These are phyloP conservation scores for Pseudocercospora fijiensis DNA, from an alignment of 2,329 filamentous ascomycete species.

Conservation along the genomic window DNA sequence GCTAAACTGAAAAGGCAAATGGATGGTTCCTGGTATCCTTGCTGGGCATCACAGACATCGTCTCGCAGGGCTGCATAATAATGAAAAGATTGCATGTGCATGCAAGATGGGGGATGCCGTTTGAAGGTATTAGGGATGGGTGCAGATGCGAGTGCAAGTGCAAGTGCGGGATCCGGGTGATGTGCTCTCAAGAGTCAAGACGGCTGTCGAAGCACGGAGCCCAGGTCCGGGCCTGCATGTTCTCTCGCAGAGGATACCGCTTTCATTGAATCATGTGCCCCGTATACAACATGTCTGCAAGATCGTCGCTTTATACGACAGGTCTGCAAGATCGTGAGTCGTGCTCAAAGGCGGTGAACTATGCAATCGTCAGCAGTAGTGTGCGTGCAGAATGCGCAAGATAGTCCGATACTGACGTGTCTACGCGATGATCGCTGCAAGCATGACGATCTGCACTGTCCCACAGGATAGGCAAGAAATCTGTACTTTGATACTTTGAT, in stretches of 20 bases:
- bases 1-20: conserved; percentile 10
- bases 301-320: background rate
- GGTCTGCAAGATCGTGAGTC: background rate
- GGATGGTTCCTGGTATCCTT: conserved; percentile 7
- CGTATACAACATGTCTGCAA: background rate
- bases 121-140: background rate
- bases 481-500: background rate
- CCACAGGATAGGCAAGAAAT: background rate
- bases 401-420: background rate
- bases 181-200: background rate
- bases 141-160: background rate
- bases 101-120: conserved; percentile 1
- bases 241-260: background rate
- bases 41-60: background rate
- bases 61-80: background rate
- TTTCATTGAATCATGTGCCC: too few species aligned
- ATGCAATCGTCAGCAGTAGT: background rate
- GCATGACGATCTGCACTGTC: background rate
- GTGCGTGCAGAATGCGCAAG: background rate
- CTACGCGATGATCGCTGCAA: background rate
- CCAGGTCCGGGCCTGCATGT: background rate
- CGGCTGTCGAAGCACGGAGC: background rate
- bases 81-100: background rate
- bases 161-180: background rate
- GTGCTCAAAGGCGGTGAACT: background rate